Percentiles rank a stretch among this genome's conserved stretches.
Evolutionary conservation across 2,329 filamentous ascomycete genomes (phyloP).

Genomic region (Aureobasidium sp.): DNA sequence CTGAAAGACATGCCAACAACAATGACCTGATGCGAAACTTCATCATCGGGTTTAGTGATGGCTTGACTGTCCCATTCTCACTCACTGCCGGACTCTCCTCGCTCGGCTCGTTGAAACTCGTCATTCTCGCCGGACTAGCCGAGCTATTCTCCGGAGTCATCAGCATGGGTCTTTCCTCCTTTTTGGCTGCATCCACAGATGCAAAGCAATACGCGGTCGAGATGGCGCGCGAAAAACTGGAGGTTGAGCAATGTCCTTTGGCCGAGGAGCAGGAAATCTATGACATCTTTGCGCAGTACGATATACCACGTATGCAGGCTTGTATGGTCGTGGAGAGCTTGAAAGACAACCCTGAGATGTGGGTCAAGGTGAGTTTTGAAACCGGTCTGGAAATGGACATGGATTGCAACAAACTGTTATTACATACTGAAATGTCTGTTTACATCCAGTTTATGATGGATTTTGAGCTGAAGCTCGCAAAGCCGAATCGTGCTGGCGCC

Average conservation of each 20-base stretch:
- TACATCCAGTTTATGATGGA: background rate
- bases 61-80: conserved; percentile 54
- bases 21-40: conserved; percentile 42
- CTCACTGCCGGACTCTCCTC: conserved; percentile 54
- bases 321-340: background rate
- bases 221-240: conserved; percentile 22
- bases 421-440: background rate
- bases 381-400: background rate
- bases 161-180: conserved; percentile 69
- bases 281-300: background rate
- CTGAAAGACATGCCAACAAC: background rate
- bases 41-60: conserved; percentile 70
- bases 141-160: conserved; percentile 70
- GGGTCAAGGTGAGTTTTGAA: background rate
- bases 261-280: background rate
- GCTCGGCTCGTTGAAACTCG: conserved; percentile 26
- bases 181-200: conserved; percentile 57
- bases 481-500: background rate
- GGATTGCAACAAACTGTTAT: background rate
- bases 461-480: background rate
- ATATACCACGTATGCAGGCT: background rate
- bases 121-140: conserved; percentile 56
- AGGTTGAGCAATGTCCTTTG: background rate
- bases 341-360: background rate
- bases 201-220: conserved; percentile 45